These are phyloP conservation scores for Penicillium brasilianum DNA, from an alignment of 2,329 filamentous ascomycete genomes.

Conservation along the genomic window DNA sequence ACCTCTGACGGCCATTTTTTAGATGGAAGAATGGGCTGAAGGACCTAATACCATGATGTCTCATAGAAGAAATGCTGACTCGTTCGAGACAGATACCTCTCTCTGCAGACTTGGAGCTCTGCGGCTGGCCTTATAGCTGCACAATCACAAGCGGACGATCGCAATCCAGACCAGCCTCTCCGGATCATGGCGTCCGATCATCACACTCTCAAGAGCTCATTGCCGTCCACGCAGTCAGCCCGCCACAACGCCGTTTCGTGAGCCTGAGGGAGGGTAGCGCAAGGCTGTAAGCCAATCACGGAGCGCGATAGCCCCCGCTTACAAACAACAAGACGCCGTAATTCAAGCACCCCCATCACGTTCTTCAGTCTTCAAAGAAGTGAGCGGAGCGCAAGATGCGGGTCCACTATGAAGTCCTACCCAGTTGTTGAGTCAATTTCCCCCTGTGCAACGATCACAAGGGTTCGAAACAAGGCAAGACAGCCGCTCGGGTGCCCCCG, in stretches of 20 bases:
- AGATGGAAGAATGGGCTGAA: neutral
- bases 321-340: slow-evolving; percentile 5
- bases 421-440: neutral
- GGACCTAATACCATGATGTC: neutral
- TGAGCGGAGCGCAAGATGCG: neutral
- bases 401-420: neutral
- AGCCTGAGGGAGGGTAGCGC: neutral
- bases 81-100: neutral
- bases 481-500: too few species aligned
- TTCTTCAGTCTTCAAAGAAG: slow-evolving; percentile 4
- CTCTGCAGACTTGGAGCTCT: neutral
- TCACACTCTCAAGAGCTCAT: neutral
- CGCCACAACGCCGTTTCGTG: slow-evolving; percentile 1
- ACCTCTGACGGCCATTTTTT: too few species aligned
- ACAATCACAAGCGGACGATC: neutral
- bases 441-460: neutral
- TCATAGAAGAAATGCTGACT: neutral
- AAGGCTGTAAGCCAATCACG: neutral
- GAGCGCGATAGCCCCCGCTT: neutral
- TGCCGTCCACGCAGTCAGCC: slow-evolving; percentile 4
- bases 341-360: neutral
- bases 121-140: neutral
- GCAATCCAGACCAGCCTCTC: neutral
- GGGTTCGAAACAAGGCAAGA: neutral
- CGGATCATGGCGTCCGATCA: neutral